phyloP scores from a whole-genome alignment of 1,139 yeast species.

The Suhomyces terraborum region DNA sequence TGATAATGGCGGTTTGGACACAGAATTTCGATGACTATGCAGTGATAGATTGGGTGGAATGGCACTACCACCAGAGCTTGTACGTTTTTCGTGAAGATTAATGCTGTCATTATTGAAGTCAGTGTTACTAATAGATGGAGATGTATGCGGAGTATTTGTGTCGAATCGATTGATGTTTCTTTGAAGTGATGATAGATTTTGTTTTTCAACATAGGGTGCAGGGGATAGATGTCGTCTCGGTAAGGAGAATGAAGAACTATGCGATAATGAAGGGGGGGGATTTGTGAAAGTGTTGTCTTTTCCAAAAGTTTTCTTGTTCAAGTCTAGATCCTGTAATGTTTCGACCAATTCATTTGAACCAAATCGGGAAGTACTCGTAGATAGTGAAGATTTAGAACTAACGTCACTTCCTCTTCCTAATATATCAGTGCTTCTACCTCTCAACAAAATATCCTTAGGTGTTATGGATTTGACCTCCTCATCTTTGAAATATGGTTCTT shows the following conservation, averaged over 20 bases:
- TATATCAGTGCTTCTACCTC: conserved; percentile 28
- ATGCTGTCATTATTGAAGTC: conserved; percentile 16
- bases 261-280: conserved; percentile 19
- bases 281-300: conserved; percentile 15
- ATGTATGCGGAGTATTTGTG: conserved; percentile 44
- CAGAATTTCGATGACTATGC: conserved; percentile 15
- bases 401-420: conserved; percentile 16
- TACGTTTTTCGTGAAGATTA: conserved; percentile 18
- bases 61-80: conserved; percentile 20
- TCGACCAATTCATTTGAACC: conserved; percentile 31
- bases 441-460: conserved; percentile 42
- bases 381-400: conserved; percentile 25
- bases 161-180: conserved; percentile 41
- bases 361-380: conserved; percentile 18
- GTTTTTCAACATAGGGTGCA: conserved; percentile 47
- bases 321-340: conserved; percentile 33
- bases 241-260: conserved; percentile 43
- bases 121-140: conserved; percentile 35
- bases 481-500: conserved; percentile 41
- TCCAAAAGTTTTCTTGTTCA: conserved; percentile 17
- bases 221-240: conserved; percentile 62
- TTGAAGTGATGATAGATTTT: conserved; percentile 58
- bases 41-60: conserved; percentile 11
- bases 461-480: conserved; percentile 34
- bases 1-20: conserved; percentile 66